Conservation (phyloP, 116 monocot species). For the Posidonia oceanica region DNA sequence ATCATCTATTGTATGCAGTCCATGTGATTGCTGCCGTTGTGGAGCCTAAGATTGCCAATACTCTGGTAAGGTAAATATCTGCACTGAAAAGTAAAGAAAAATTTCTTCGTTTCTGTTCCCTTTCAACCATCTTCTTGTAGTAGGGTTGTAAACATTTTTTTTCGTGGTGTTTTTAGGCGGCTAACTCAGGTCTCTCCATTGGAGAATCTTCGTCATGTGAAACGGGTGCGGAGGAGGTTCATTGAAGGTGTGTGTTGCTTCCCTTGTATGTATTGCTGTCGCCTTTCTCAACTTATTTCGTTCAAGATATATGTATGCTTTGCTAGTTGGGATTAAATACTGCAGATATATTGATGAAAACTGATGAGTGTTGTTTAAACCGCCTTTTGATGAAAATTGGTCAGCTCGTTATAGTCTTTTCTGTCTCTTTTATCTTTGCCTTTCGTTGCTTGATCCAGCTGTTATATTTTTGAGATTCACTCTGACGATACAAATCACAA, state of each 20-base stretch:
- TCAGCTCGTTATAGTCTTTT: neutral
- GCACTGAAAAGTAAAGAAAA: neutral
- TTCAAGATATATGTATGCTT: neutral
- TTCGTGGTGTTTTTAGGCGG: slow-evolving; percentile 11
- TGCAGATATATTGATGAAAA: no score
- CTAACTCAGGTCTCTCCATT: slow-evolving; percentile 34
- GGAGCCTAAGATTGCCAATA: slow-evolving; percentile 36
- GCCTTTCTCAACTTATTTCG: neutral
- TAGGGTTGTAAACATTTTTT: neutral
- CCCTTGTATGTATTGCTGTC: neutral
- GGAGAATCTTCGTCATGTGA: slow-evolving; percentile 55
- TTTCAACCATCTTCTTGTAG: neutral
- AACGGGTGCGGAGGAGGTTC: slow-evolving; percentile 28
- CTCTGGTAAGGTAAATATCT: slow-evolving; percentile 26
- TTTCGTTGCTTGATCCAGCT: neutral
- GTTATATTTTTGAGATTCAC: no score
- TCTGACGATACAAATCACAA: no score
- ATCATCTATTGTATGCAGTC: slow-evolving; percentile 7
- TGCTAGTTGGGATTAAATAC: no score
- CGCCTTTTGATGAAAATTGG: neutral
- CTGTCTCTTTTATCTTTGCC: neutral
- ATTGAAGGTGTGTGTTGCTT: slow-evolving; percentile 24
- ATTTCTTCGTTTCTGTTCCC: neutral
- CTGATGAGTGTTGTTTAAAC: no score
- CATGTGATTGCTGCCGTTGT: slow-evolving; percentile 30